phyloP scores from a whole-genome alignment of 2,329 filamentous ascomycete genomes.

The Penicillium sp. region DNA sequence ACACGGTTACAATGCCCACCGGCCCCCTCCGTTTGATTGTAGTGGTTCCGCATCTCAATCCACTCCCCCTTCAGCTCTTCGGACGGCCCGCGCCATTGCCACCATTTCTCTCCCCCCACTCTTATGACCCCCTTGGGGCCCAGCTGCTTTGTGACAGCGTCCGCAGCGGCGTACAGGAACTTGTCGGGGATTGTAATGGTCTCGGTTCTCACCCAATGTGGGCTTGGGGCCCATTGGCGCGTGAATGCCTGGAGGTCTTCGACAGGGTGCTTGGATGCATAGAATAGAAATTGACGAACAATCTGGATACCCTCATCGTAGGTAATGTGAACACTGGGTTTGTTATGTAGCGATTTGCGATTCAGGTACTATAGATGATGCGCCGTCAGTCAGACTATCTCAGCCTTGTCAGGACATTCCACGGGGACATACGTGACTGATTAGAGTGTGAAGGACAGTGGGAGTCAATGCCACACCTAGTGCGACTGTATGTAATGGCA shows the following conservation, averaged over 20 bases:
- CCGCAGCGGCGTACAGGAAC: constrained; percentile 65
- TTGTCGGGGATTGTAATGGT: constrained; percentile 62
- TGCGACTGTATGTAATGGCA: constrained; percentile 74
- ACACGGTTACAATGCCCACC: constrained; percentile 64
- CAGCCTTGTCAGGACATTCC: neutral
- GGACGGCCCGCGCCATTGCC: constrained; percentile 74
- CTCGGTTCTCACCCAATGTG: constrained; percentile 81
- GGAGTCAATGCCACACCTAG: constrained; percentile 83
- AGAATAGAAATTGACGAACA: constrained; percentile 79
- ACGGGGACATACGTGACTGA: constrained; percentile 70
- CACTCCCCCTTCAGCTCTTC: constrained; percentile 77
- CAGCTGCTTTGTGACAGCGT: constrained; percentile 68
- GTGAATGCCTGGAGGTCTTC: constrained; percentile 94
- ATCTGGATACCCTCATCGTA: constrained; percentile 91
- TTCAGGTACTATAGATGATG: constrained; percentile 66
- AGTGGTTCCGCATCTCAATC: constrained; percentile 91
- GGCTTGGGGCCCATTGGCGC: constrained; percentile 83
- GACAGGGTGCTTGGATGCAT: constrained; percentile 83
- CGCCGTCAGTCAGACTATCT: neutral
- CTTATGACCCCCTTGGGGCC: constrained; percentile 69
- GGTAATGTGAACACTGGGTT: constrained; percentile 84
- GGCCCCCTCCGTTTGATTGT: constrained; percentile 65
- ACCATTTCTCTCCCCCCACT: constrained; percentile 81
- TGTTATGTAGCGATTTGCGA: constrained; percentile 68
- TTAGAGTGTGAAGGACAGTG: constrained; percentile 78